A percentile compares a stretch with the other conserved stretches of the same genome.
Conservation (phyloP, 768 basidiomycete species). For the Calocybe indica region DNA sequence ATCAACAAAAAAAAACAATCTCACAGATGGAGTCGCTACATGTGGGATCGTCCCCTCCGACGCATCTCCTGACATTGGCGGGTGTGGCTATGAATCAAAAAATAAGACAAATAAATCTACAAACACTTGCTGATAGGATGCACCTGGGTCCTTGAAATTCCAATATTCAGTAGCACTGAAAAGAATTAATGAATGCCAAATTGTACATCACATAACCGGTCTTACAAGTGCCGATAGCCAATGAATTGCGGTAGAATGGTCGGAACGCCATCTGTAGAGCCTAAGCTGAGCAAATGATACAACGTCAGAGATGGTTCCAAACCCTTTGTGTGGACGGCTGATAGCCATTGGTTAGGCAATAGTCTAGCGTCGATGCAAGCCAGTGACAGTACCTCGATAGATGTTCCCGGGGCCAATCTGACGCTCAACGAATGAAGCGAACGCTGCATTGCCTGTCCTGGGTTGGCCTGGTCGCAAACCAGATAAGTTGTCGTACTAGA, state of each 20-base stretch:
- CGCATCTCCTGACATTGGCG: slow-evolving; percentile 33
- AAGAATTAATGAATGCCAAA: neutral
- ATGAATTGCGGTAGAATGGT: slow-evolving; percentile 41
- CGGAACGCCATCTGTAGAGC: slow-evolving; percentile 30
- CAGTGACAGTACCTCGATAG: slow-evolving; percentile 31
- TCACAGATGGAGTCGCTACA: slow-evolving; percentile 45
- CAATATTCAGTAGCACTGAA: slow-evolving; percentile 31
- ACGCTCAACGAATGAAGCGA: slow-evolving; percentile 26
- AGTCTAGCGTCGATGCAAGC: slow-evolving; percentile 35
- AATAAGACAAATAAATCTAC: neutral
- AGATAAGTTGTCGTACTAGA: slow-evolving; percentile 50
- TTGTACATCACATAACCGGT: slow-evolving; percentile 1
- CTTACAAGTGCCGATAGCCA: slow-evolving; percentile 48
- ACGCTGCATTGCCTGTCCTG: neutral
- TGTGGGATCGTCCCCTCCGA: slow-evolving; percentile 37
- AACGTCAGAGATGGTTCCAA: slow-evolving; percentile 21
- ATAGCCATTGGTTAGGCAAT: neutral
- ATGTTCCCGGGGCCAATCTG: slow-evolving; percentile 38
- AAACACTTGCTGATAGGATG: neutral
- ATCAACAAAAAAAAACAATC: slow-evolving; percentile 2
- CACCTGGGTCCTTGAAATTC: slow-evolving; percentile 37
- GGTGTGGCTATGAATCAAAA: slow-evolving; percentile 18
- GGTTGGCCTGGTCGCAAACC: slow-evolving; percentile 30
- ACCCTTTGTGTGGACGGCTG: slow-evolving; percentile 48
- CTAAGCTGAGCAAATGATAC: neutral